Evolutionary conservation across 331 rosid species (phyloP).

Genomic region (Dryas integrifolia): DNA sequence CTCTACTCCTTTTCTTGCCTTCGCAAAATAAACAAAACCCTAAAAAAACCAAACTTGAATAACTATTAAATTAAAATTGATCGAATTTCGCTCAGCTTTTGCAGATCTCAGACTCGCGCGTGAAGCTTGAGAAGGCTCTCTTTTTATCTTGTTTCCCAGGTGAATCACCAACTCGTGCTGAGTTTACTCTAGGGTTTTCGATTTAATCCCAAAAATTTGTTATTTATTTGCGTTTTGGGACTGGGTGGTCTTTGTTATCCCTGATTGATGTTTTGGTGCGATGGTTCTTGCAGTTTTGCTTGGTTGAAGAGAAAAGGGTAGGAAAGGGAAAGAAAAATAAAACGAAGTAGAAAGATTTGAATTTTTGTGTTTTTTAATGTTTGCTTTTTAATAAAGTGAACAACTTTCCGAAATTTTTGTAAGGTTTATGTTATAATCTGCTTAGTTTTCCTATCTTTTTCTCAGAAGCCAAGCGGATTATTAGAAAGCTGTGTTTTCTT

Average conservation of each 20-base stretch:
- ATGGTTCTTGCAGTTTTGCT: not conserved
- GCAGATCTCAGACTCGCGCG: conserved; percentile 30
- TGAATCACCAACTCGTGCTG: conserved; percentile 29
- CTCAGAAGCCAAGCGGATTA: conserved; percentile 13
- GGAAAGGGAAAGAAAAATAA: not conserved
- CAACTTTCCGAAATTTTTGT: not conserved
- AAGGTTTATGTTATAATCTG: not conserved
- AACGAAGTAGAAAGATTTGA: not conserved
- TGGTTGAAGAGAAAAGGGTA: not conserved
- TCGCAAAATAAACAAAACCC: conserved; percentile 23
- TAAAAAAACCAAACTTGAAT: not conserved
- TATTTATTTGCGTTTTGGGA: not conserved
- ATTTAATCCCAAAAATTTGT: not conserved
- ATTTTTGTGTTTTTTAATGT: not conserved
- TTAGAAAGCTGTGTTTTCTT: not conserved
- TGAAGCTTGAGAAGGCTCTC: conserved; percentile 9
- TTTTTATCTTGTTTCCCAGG: conserved; percentile 22
- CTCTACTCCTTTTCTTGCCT: not conserved
- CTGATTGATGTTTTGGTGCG: not conserved
- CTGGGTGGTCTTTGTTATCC: not conserved
- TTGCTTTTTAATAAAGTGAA: conserved; percentile 3
- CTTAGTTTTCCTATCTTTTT: not conserved
- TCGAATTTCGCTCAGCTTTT: conserved; percentile 13
- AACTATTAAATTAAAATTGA: not conserved
- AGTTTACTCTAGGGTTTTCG: conserved; percentile 30